These are phyloP conservation scores for Ceratocystis papillata DNA, from an alignment of 2,329 filamentous ascomycete genomes.

Conservation along the genomic window DNA sequence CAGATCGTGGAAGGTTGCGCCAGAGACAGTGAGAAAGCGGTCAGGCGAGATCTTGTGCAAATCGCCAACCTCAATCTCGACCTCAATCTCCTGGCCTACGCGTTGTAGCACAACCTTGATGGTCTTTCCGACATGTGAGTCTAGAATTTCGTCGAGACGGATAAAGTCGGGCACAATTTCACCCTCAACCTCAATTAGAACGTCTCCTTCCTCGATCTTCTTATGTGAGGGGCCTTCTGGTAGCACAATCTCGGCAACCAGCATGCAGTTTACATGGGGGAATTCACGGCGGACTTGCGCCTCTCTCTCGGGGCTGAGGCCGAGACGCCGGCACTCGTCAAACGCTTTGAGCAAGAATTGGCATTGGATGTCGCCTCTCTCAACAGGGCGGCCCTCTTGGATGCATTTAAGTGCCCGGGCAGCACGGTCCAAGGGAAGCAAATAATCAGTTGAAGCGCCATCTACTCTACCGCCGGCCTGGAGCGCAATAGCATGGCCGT, in stretches of 20 bases:
- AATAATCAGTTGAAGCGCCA: conserved; percentile 94
- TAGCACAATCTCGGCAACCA: conserved; percentile 89
- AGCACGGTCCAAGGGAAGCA: conserved; percentile 84
- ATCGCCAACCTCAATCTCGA: conserved; percentile 76
- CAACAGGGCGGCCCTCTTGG: conserved; percentile 60
- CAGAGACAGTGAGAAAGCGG: conserved; percentile 86
- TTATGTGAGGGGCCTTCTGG: conserved; percentile 78
- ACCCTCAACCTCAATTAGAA: conserved; percentile 84
- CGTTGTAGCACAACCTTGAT: conserved; percentile 76
- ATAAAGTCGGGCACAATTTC: conserved; percentile 90
- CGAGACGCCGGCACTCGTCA: conserved; percentile 86
- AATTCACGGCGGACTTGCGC: conserved; percentile 70
- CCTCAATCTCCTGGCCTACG: conserved; percentile 75
- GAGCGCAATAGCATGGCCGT: conserved; percentile 80
- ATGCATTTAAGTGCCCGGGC: conserved; percentile 78
- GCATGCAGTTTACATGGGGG: conserved; percentile 89
- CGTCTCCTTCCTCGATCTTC: conserved; percentile 88
- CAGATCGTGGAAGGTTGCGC: conserved; percentile 87
- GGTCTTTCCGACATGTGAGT: conserved; percentile 70
- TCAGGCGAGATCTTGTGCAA: conserved; percentile 92
- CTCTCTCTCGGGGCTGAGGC: conserved; percentile 77
- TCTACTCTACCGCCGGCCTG: conserved; percentile 91
- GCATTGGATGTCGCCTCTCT: conserved; percentile 93
- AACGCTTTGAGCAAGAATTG: conserved; percentile 97
- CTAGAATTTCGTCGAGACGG: conserved; percentile 78